phyloP scores from a whole-genome alignment of 495 filamentous ascomycete genomes.

The Trichoderma erinaceum region DNA sequence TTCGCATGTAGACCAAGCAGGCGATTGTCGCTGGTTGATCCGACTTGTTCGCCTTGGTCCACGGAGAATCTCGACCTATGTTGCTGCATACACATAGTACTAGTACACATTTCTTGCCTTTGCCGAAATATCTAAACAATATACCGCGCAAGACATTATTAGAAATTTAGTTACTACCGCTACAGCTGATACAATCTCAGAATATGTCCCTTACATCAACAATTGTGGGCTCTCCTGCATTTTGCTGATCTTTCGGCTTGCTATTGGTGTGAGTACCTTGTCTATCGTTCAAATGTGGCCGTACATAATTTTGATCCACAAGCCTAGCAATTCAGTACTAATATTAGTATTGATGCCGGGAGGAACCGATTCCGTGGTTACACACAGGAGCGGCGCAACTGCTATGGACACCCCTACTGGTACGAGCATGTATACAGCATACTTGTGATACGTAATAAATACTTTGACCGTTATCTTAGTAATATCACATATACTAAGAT shows the following conservation, averaged over 20 bases:
- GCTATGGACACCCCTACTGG: not conserved
- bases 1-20: not conserved
- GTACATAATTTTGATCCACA: not conserved
- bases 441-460: not conserved
- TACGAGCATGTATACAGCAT: not conserved
- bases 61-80: not conserved
- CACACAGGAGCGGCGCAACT: not conserved
- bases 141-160: not conserved
- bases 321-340: not conserved
- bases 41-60: not conserved
- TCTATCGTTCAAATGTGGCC: not conserved
- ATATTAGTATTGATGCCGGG: conserved; percentile 2
- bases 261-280: not conserved
- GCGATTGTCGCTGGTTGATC: not conserved
- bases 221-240: not conserved
- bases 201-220: not conserved
- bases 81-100: not conserved
- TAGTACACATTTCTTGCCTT: not conserved
- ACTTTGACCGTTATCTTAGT: not conserved
- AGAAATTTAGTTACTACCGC: not conserved
- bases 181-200: not conserved
- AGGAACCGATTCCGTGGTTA: not conserved
- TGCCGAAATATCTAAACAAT: not conserved
- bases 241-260: not conserved
- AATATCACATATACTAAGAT: not conserved